phyloP scores from a whole-genome alignment of 805 yeast genomes.

The Metschnikowia hibisci region DNA sequence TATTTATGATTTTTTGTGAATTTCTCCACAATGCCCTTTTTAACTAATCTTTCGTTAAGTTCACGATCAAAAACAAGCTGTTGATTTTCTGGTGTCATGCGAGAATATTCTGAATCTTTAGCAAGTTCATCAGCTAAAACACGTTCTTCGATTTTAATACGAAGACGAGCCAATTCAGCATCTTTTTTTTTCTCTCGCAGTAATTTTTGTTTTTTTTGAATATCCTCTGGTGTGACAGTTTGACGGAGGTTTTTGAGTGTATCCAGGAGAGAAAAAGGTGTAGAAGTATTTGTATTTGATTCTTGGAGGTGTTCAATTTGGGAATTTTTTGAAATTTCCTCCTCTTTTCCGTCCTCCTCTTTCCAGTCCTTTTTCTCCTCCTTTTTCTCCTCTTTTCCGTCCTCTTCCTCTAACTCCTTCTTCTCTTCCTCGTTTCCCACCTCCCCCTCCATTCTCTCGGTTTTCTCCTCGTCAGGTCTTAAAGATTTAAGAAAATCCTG shows the following conservation, averaged over 20 bases:
- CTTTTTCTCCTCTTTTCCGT: neutral
- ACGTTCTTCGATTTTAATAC: conserved; percentile 32
- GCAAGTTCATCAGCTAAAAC: conserved; percentile 27
- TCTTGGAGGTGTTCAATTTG: no score
- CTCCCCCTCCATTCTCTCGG: no score
- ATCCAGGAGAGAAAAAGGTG: conserved; percentile 7
- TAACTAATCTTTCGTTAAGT: conserved; percentile 28
- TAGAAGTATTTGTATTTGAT: neutral
- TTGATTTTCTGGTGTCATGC: conserved; percentile 28
- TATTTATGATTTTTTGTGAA: conserved; percentile 8
- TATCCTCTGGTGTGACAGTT: neutral
- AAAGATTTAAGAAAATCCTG: conserved; percentile 35
- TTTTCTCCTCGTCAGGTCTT: neutral
- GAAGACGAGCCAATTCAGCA: conserved; percentile 29
- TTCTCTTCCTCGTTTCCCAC: no score
- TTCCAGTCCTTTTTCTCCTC: no score
- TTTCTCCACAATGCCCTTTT: conserved; percentile 24
- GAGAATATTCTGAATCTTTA: conserved; percentile 23
- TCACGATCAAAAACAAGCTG: conserved; percentile 22
- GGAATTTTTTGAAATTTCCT: no score
- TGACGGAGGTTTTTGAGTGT: conserved; percentile 16
- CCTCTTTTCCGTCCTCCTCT: no score
- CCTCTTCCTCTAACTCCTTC: no score
- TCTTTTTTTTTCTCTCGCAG: conserved; percentile 24
- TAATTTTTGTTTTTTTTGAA: conserved; percentile 6